A percentile compares a stretch with the other conserved stretches of the same genome.
Conservation (phyloP, 345 rosid genomes). For the Salix viminalis region DNA sequence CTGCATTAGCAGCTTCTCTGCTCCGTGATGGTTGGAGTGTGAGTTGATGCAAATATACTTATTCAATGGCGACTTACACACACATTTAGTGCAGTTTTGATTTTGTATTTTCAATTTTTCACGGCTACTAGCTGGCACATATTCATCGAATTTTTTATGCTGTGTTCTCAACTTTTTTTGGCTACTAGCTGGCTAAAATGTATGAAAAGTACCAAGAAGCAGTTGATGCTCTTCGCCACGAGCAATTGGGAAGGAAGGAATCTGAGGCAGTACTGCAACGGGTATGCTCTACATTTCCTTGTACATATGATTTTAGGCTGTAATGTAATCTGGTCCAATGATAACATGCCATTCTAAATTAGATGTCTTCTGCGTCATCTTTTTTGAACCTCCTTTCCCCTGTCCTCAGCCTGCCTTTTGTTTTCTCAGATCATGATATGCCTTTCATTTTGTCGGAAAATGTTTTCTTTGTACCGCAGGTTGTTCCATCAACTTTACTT, state of each 20-base stretch:
- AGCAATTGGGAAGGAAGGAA: conserved; percentile 92
- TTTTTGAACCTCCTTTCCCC: no score
- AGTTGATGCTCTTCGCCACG: conserved; percentile 91
- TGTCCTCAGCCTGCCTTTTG: no score
- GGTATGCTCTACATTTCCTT: conserved; percentile 38
- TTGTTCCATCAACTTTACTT: neutral
- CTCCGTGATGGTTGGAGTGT: conserved; percentile 99
- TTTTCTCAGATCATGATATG: no score
- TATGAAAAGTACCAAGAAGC: conserved; percentile 97
- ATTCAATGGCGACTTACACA: conserved; percentile 2
- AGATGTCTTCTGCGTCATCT: no score
- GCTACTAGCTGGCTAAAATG: conserved; percentile 73
- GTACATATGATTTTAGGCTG: neutral
- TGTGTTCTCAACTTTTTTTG: neutral
- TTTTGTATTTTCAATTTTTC: no score
- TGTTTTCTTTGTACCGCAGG: neutral
- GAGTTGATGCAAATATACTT: conserved; percentile 32
- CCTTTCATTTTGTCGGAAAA: no score
- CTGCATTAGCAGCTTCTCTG: conserved; percentile 90
- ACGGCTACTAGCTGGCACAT: neutral
- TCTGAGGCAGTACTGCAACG: conserved; percentile 82
- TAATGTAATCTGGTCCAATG: neutral
- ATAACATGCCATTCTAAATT: neutral
- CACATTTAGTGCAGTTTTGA: neutral
- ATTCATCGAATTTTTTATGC: neutral